Conservation (phyloP, 495 filamentous ascomycete genomes). For the Cercophora sp. region DNA sequence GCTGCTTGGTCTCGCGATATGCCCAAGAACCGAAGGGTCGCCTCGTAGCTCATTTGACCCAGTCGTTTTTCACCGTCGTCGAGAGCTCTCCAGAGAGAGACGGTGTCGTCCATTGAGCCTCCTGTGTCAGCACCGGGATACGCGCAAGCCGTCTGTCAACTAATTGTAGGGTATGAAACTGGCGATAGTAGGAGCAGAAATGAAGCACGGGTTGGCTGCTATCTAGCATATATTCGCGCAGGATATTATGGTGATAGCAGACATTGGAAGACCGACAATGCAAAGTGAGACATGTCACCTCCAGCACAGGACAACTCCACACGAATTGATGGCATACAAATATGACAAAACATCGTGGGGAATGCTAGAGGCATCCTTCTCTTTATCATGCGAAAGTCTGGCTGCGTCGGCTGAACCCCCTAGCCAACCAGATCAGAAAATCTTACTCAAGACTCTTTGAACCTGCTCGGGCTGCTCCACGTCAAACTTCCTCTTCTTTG, state of each 20-base stretch:
- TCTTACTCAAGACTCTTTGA: constrained; percentile 73
- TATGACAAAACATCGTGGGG: no score
- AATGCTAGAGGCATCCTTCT: background rate
- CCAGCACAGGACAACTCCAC: no score
- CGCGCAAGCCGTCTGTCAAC: no score
- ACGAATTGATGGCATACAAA: no score
- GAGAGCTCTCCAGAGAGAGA: background rate
- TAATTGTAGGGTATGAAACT: no score
- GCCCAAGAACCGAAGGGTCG: background rate
- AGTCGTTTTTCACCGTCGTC: background rate
- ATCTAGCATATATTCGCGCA: no score
- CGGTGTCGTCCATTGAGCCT: background rate
- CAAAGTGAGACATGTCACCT: no score
- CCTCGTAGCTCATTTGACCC: background rate
- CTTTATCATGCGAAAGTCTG: background rate
- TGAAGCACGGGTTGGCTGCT: no score
- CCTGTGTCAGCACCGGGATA: background rate
- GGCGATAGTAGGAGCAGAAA: no score
- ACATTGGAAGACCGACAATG: no score
- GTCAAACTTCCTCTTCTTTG: constrained; percentile 42
- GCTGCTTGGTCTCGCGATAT: constrained; percentile 15
- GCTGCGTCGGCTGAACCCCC: background rate
- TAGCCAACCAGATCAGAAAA: constrained; percentile 53
- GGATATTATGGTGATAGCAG: no score
- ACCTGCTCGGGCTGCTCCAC: constrained; percentile 62